Conservation (phyloP, 1,284 basidiomycete genomes). For the Ganoderma sinense region DNA sequence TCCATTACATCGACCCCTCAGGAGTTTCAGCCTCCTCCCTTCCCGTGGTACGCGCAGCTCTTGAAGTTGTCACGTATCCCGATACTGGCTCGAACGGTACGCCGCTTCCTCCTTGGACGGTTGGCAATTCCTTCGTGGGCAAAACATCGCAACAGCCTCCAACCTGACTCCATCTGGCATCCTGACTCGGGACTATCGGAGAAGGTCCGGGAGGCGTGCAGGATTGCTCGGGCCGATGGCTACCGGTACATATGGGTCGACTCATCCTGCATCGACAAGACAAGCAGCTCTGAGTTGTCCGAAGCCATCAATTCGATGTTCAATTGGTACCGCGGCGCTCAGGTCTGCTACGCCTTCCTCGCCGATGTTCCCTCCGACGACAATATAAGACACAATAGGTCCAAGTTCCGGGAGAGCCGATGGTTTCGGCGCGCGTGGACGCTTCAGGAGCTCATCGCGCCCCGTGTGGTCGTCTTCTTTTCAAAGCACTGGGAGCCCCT, state of each 20-base stretch:
- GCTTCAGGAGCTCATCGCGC: slow-evolving; percentile 13
- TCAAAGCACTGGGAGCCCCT: not conserved
- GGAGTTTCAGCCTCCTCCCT: not conserved
- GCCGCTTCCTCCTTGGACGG: no score
- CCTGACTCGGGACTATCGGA: not conserved
- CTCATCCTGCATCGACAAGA: slow-evolving; percentile 19
- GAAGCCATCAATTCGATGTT: slow-evolving; percentile 17
- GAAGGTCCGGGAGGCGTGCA: slow-evolving; percentile 8
- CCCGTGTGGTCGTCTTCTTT: slow-evolving; percentile 3
- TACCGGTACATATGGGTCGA: slow-evolving; percentile 11
- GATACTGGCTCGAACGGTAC: no score
- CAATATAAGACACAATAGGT: not conserved
- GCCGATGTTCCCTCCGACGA: slow-evolving; percentile 3
- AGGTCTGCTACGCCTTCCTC: no score
- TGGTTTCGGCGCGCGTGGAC: slow-evolving; percentile 9
- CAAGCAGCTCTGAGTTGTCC: slow-evolving; percentile 11
- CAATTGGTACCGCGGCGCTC: slow-evolving; percentile 3
- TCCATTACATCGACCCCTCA: not conserved
- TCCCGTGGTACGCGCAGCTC: not conserved
- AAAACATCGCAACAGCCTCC: not conserved
- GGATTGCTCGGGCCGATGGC: not conserved
- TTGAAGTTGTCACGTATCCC: no score
- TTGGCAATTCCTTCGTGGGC: no score
- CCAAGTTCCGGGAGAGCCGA: not conserved
- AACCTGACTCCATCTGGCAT: not conserved